Percentiles rank a stretch among this genome's conserved stretches.
phyloP scores from a whole-genome alignment of 352 stramenopile species.

The Phytophthora pisi region DNA sequence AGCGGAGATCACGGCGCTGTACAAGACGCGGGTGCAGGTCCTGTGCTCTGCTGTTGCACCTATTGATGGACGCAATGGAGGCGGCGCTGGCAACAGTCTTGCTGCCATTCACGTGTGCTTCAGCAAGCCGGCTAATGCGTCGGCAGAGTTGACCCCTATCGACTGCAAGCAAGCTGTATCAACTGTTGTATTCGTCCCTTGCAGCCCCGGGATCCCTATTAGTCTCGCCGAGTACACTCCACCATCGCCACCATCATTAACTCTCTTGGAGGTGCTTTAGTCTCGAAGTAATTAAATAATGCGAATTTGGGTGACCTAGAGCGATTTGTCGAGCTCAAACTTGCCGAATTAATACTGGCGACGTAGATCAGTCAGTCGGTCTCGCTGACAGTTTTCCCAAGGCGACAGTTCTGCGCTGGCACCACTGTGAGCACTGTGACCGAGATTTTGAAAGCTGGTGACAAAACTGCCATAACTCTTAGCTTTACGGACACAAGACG shows the following conservation, averaged over 20 bases:
- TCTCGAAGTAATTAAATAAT: no score
- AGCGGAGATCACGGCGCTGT: constrained; percentile 38
- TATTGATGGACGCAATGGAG: constrained; percentile 2
- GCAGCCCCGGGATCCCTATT: constrained; percentile 26
- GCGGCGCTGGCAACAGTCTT: constrained; percentile 32
- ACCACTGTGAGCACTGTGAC: no score
- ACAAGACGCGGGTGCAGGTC: constrained; percentile 41
- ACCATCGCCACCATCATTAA: neutral
- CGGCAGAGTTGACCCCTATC: constrained; percentile 23
- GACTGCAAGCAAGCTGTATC: constrained; percentile 29
- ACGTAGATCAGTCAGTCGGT: no score
- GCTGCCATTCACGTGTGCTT: constrained; percentile 52
- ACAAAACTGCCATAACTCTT: no score
- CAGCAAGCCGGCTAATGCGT: constrained; percentile 27
- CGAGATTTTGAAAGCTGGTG: no score
- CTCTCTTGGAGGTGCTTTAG: neutral
- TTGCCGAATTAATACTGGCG: no score
- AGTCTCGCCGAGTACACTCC: constrained; percentile 26
- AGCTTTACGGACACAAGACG: no score
- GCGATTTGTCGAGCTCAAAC: no score
- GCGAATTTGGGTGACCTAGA: no score
- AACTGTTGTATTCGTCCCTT: constrained; percentile 34
- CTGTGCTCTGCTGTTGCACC: constrained; percentile 42
- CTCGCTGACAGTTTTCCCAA: no score
- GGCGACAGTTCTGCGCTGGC: no score